Base-by-base conservation (phyloP, 495 filamentous ascomycete genomes). In the Penicillium flavigenum region DNA sequence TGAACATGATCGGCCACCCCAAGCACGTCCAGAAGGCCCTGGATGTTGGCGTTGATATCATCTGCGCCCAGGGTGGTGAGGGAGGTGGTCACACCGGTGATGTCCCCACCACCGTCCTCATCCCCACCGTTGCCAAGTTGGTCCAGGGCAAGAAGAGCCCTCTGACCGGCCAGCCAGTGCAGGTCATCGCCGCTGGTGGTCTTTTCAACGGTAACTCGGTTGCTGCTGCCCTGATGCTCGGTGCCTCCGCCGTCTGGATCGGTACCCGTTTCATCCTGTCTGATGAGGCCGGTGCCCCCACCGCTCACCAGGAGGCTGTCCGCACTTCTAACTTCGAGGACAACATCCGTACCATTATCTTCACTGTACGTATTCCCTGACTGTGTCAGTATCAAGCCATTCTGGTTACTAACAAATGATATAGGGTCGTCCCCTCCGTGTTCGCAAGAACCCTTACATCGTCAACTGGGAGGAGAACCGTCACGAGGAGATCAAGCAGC, bases 1-100 rank as follows among this genome's bases (percentile, higher is more conserved):
- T 98, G 94, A 98, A 98, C 86, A 98, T 98, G 94, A 95, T 98
- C 72, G 94, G 93, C 55, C 94, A 98, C 83, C 95, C 95, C 61
- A 98, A 98, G 84, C 94, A 98, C 78, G 92, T 96, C 47, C 81
- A 87, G 70, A 98, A 97, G 82, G 88, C 88, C 70, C 80, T 98
- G 54, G 93, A 90, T 19, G 82, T 90, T 48, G 94, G 94, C 64
- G 87, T 81, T 58, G 91, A 96, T 72, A 87, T 96, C 61, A 96
- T 96, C 74, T 96, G 91, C 75, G 91, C 91, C 27, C 91, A 96
- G 73, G 91, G 91, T 70, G 90, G 91, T 59, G 91, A 96, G 72
- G 91, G 91, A 53, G 91, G 91, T 69, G 90, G 91, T 50, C 91
- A 96, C 79, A 96, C 91, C 27, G 91, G 91, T 62, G 87, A 92